These are phyloP conservation scores for Mycena polygramma DNA, from an alignment of 768 basidiomycete genomes.

Conservation along the genomic window DNA sequence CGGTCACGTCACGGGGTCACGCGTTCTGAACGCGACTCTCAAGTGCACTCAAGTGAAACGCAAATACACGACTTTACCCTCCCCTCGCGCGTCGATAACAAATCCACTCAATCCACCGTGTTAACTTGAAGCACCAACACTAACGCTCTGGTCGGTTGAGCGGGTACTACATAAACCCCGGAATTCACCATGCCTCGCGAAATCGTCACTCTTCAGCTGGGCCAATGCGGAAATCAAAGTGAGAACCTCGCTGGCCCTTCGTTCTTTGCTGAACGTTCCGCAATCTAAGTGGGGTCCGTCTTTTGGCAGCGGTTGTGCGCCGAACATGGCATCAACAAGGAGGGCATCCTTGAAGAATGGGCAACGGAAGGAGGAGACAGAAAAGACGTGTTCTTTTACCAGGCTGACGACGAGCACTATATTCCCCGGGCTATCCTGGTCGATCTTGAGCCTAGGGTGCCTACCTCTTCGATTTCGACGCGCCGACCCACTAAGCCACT, in stretches of 20 bases:
- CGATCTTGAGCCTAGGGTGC: constrained; percentile 95
- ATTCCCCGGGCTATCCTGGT: constrained; percentile 97
- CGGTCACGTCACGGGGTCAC: constrained; percentile 7
- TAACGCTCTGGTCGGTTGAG: too few species aligned
- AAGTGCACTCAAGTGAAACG: too few species aligned
- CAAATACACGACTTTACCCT: too few species aligned
- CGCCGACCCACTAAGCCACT: constrained; percentile 30
- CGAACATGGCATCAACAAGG: constrained; percentile 97
- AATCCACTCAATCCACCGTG: too few species aligned
- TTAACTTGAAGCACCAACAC: too few species aligned
- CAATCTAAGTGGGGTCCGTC: constrained; percentile 87
- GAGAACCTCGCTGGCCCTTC: constrained; percentile 44
- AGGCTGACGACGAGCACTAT: constrained; percentile 99
- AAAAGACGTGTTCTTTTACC: constrained; percentile 99
- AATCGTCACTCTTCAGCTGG: constrained; percentile 79
- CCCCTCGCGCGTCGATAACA: too few species aligned
- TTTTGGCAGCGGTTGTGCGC: constrained; percentile 99
- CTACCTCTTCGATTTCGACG: constrained; percentile 42
- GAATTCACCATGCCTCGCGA: constrained; percentile 68
- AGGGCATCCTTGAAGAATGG: constrained; percentile 97
- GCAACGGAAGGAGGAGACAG: constrained; percentile 95
- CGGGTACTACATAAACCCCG: too few species aligned
- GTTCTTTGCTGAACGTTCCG: constrained; percentile 29
- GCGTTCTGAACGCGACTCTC: constrained; percentile 19
- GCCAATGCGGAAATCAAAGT: constrained; percentile 96